Base-by-base conservation (phyloP, 176 grass and related monocot genomes). In the Oryza meyeriana region DNA sequence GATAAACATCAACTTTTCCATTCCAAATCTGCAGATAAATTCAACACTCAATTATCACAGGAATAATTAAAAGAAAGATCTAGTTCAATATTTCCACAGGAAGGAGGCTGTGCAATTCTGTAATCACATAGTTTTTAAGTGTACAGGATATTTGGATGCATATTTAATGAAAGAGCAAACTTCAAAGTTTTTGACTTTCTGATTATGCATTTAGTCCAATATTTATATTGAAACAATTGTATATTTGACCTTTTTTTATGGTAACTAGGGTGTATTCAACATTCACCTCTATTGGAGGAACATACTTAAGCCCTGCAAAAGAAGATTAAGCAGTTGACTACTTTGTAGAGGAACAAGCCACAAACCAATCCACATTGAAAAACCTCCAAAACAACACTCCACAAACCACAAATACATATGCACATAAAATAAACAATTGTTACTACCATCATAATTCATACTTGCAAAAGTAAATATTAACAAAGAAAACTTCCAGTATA, bases 11-110 rank as follows among this genome's bases (percentile, higher is more conserved):
- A 31, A 71, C 59, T 29, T 78, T 64, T 34, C 34, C 67, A 10
- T 35, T 29, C 42, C 34, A 72, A 72, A 80, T 16, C 55, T 34
- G 82, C 28, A 62, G 71, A 89, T 66, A 88, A 81, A 61, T 61
- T 45, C 39, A 61, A 18, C 36, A 62, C 34, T 16, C 28, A 80
- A 88, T 64, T 59, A 59, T 55, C 5, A 45, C 20, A 67, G 18
- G 70, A 73, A 66, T 6, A 85, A 78, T 40, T 81, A 85, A 20
- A 16, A 75, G 22, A 33, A 64, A 38, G 52, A 82, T 36, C 7
- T 41, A 39, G 11, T 61, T 72, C 24, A 42, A 32, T 35, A 38
- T 44, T 30, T 81, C 67, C 40, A 61, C 33, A 44, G 18, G 40
- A 20, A 31, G 27, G 16, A 31, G 17, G 40, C 38, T 78, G 9